phyloP scores from a whole-genome alignment of 2,329 filamentous ascomycete species.

The Fonsecaea multimorphosa region DNA sequence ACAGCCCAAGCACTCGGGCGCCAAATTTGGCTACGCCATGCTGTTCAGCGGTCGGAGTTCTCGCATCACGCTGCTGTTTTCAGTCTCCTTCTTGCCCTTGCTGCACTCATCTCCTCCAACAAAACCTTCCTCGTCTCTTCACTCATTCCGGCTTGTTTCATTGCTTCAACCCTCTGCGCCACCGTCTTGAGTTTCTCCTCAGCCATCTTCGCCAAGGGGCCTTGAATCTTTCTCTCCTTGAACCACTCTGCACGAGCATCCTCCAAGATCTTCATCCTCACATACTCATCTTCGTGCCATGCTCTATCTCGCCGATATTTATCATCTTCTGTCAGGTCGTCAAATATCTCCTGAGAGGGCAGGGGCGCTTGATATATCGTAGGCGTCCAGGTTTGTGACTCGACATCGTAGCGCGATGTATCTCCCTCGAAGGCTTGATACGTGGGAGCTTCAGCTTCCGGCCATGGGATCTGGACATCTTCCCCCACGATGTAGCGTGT shows the following conservation, averaged over 20 bases:
- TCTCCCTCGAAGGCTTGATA: conserved; percentile 66
- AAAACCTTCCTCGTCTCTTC: conserved; percentile 20
- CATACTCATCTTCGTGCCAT: conserved; percentile 36
- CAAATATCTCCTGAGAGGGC: conserved; percentile 23
- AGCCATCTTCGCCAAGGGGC: conserved; percentile 21
- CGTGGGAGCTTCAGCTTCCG: conserved; percentile 59
- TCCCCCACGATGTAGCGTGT: conserved; percentile 67
- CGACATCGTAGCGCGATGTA: conserved; percentile 76
- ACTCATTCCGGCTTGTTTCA: conserved; percentile 21
- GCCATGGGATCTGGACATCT: conserved; percentile 75
- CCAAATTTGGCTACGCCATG: not conserved
- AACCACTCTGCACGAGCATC: conserved; percentile 38
- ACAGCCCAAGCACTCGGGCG: not conserved
- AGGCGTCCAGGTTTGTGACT: conserved; percentile 53
- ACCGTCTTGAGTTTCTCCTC: conserved; percentile 22
- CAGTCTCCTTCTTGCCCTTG: conserved; percentile 11
- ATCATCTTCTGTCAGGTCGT: conserved; percentile 22
- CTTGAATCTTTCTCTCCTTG: conserved; percentile 28
- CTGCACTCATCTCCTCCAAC: conserved; percentile 7
- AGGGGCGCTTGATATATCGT: conserved; percentile 25
- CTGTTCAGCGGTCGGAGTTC: not conserved
- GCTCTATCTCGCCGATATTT: conserved; percentile 27
- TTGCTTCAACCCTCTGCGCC: conserved; percentile 15
- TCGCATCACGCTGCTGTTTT: not conserved
- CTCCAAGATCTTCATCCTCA: conserved; percentile 38